phyloP scores from a whole-genome alignment of 257 asterid genomes.

The Coffea canephora region DNA sequence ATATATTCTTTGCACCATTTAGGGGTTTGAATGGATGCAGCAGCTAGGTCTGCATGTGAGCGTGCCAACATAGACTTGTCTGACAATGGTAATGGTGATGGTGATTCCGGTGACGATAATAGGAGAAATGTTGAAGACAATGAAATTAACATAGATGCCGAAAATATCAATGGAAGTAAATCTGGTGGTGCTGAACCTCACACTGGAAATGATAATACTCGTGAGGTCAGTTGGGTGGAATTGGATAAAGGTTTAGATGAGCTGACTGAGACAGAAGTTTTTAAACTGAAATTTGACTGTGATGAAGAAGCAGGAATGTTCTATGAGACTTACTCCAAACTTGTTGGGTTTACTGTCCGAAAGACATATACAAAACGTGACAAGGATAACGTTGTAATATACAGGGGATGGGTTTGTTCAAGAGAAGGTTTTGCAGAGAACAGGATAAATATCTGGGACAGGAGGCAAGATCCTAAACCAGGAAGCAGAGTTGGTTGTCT shows the following conservation, averaged over 20 bases:
- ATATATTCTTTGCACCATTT: neutral
- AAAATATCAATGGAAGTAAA: neutral
- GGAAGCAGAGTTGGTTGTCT: constrained; percentile 1
- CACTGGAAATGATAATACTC: neutral
- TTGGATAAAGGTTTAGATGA: constrained; percentile 1
- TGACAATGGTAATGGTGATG: neutral
- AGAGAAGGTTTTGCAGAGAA: neutral
- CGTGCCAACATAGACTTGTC: neutral
- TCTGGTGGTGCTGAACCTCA: neutral
- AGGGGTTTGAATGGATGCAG: neutral
- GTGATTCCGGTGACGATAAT: neutral
- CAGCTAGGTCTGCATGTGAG: constrained; percentile 2
- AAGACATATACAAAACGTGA: neutral
- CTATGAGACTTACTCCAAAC: constrained; percentile 1
- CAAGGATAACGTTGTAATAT: neutral
- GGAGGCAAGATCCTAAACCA: neutral
- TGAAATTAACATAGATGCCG: neutral
- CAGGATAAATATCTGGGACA: neutral
- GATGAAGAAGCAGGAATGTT: constrained; percentile 12
- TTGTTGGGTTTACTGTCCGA: constrained; percentile 2
- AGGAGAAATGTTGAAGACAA: neutral
- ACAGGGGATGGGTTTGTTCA: constrained; percentile 1
- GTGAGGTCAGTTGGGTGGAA: neutral
- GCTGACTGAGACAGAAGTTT: constrained; percentile 1
- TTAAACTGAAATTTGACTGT: neutral